Evolutionary conservation across 495 filamentous ascomycete species (phyloP).

Genomic region (Hyaloscypha finlandica): DNA sequence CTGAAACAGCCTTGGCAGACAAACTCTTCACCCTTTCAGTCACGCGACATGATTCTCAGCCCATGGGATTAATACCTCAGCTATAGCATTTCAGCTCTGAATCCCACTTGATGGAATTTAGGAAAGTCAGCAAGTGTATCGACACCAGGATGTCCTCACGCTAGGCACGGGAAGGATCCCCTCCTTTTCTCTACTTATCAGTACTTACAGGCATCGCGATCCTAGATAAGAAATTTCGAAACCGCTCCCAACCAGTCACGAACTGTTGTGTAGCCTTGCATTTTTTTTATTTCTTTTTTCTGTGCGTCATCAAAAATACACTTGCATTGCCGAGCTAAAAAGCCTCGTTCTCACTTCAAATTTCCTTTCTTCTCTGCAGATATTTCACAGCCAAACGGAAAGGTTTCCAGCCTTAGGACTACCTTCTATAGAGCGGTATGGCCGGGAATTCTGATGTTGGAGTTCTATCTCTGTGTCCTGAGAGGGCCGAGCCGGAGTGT

Average conservation of each 20-base stretch:
- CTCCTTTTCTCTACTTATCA: too few species aligned
- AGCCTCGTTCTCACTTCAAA: too few species aligned
- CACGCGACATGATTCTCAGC: neutral
- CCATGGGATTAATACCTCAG: neutral
- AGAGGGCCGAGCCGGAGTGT: too few species aligned
- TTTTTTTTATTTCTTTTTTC: neutral
- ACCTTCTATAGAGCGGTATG: too few species aligned
- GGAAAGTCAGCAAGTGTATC: neutral
- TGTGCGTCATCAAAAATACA: neutral
- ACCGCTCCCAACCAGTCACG: neutral
- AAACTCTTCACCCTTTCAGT: too few species aligned
- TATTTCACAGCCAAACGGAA: too few species aligned
- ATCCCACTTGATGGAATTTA: neutral
- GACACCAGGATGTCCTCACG: neutral
- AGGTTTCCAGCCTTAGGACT: too few species aligned
- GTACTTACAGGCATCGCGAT: neutral
- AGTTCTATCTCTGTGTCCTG: too few species aligned
- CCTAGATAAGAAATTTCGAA: neutral
- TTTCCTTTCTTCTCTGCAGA: too few species aligned
- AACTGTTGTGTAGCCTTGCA: neutral
- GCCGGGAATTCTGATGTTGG: too few species aligned
- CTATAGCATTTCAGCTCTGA: neutral
- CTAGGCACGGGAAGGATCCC: too few species aligned
- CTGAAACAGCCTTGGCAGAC: neutral
- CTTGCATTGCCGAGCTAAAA: too few species aligned